phyloP scores from a whole-genome alignment of 2,329 filamentous ascomycete species.

The Cladosporium oxysporum region DNA sequence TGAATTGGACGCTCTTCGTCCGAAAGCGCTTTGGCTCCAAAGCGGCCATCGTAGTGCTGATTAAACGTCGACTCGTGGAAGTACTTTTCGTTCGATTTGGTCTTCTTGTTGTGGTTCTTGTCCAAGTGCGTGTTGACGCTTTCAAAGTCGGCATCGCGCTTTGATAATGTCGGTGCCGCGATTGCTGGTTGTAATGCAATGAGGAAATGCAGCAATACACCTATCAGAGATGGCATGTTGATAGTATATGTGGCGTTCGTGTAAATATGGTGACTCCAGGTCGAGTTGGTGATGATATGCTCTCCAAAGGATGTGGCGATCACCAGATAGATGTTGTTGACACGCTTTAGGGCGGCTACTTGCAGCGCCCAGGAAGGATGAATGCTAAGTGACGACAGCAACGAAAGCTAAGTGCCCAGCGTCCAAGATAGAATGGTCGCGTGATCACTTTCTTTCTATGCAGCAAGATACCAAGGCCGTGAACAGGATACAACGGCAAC shows the following conservation, averaged over 20 bases:
- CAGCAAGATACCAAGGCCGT: conserved; percentile 5
- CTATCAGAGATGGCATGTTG: conserved; percentile 2
- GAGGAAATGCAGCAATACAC: conserved; percentile 15
- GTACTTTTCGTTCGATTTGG: conserved; percentile 43
- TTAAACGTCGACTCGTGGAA: conserved; percentile 56
- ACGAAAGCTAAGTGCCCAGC: conserved; percentile 1
- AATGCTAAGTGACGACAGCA: conserved; percentile 2
- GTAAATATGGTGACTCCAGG: neutral
- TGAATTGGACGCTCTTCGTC: conserved; percentile 51
- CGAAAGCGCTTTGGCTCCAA: conserved; percentile 49
- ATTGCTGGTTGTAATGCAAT: conserved; percentile 15
- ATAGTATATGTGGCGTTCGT: neutral
- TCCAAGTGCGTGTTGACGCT: conserved; percentile 45
- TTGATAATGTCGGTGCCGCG: conserved; percentile 19
- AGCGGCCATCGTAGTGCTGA: conserved; percentile 59
- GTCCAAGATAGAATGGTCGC: conserved; percentile 5
- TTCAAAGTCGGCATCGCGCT: conserved; percentile 46
- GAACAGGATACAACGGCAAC: neutral
- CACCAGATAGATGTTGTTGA: neutral
- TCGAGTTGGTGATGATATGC: neutral
- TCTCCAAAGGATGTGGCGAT: neutral
- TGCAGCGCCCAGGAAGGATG: neutral
- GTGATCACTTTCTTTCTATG: neutral
- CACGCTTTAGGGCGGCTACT: neutral
- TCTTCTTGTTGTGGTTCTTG: conserved; percentile 42